phyloP scores from a whole-genome alignment of 306 rosid species.

The Cicer cuneatum region DNA sequence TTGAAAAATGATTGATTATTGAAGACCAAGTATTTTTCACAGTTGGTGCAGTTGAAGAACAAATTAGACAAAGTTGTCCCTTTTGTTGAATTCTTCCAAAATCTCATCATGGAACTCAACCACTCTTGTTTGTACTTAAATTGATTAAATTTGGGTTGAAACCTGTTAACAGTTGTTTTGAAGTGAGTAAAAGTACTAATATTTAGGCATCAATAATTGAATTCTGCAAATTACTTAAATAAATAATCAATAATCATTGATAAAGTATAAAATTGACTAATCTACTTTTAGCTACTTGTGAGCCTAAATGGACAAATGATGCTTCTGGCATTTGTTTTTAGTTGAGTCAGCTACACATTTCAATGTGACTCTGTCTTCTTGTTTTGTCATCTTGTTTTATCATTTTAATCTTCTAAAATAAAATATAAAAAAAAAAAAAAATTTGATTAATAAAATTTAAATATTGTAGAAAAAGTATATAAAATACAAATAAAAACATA shows the following conservation, averaged over 20 bases:
- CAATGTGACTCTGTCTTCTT: slow-evolving; percentile 40
- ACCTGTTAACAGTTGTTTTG: slow-evolving; percentile 22
- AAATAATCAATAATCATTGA: slow-evolving; percentile 41
- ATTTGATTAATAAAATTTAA: too few relatives aligned
- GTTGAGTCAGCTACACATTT: slow-evolving; percentile 41
- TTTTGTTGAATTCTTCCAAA: slow-evolving; percentile 4
- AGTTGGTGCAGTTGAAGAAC: slow-evolving; percentile 30
- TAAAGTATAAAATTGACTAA: slow-evolving; percentile 43
- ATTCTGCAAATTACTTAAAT: slow-evolving; percentile 40
- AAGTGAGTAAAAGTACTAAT: slow-evolving; percentile 12
- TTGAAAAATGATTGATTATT: slow-evolving; percentile 17
- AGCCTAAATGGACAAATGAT: slow-evolving; percentile 45
- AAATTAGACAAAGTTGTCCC: slow-evolving; percentile 21
- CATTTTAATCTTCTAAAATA: too few relatives aligned
- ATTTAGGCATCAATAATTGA: slow-evolving; percentile 47
- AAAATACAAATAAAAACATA: slow-evolving; percentile 17
- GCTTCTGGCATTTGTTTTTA: slow-evolving; percentile 36
- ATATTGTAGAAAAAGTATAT: neutral
- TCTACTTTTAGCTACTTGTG: slow-evolving; percentile 27
- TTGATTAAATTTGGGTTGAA: slow-evolving; percentile 34
- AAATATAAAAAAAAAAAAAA: too few relatives aligned
- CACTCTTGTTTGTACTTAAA: slow-evolving; percentile 38
- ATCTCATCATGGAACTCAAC: slow-evolving; percentile 41
- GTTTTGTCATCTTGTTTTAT: neutral
- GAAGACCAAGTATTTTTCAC: slow-evolving; percentile 35